Base-by-base conservation (phyloP, 2,329 filamentous ascomycete genomes). In the Apiospora hydei region DNA sequence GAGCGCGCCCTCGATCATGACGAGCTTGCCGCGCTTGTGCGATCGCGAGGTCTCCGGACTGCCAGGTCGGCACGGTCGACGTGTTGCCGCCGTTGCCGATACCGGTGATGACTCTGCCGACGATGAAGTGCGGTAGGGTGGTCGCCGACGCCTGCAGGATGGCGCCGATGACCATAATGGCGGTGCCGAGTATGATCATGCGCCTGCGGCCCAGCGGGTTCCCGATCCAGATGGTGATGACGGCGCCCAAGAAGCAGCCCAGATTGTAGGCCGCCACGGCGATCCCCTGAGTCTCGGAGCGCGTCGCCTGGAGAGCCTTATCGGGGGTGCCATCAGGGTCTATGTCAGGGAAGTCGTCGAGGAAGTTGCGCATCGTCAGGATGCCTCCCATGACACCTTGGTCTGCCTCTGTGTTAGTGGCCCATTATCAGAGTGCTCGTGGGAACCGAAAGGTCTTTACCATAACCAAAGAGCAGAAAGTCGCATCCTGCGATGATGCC, bases 321-420 rank as follows among this genome's bases (percentile, higher is more conserved):
- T 80, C 79, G 47, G 75, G 72, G 0, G 78, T 77, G 34, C 81
- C 79, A 16, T 83, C 79, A 5, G 87, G 84, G 77, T 90, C 86
- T 74, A 89, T 88, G 49, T 83, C 78, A 0, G 88, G 89, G 74
- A 91, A 91, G 21, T 83, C 81, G 2, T 80, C 76, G 2, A 90
- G 83, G 76, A 93, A 94, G 13, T 86, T 86, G 26, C 87, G 82
- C 77, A 95, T 87, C 3, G 92, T 94, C 71, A 96, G 84, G 74
- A 96, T 90, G 71, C 91, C 91, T 66, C 91, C 93, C 87, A 93
- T 94, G 13, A 94, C 91, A 78, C 92, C 91, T 81, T 93, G 91
- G 80, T 94, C 92, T 91, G 87, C 14, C n/a, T 10, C 43, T 30
- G 69, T 26, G 24, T 61, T 34, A 61, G n/a, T 44, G 18, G 10